Evolutionary conservation across 2,329 filamentous ascomycete species (phyloP).

Genomic region (Trichophyton rubrum): DNA sequence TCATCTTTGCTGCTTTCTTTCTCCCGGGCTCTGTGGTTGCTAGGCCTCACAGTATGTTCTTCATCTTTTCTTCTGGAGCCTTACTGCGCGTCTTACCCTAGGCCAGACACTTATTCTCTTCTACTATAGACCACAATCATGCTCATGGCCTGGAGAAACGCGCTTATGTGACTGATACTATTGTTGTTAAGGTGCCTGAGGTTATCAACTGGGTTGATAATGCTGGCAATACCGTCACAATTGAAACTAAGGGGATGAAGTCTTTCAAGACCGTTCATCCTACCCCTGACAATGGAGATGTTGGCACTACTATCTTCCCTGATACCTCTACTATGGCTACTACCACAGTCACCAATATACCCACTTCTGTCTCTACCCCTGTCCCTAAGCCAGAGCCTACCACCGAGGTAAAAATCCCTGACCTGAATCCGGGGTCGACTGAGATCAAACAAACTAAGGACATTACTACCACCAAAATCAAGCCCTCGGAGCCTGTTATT

Average conservation of each 20-base stretch:
- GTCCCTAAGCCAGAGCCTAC: neutral
- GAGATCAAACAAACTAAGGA: neutral
- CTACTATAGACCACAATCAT: constrained; percentile 13
- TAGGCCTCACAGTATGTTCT: constrained; percentile 28
- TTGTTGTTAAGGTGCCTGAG: constrained; percentile 34
- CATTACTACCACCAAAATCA: too few relatives aligned
- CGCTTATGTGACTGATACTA: constrained; percentile 25
- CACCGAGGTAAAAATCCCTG: neutral
- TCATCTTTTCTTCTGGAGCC: neutral
- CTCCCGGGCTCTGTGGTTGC: constrained; percentile 33
- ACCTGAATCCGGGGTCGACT: neutral
- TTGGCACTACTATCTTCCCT: neutral
- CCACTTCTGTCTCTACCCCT: neutral
- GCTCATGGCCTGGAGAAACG: constrained; percentile 27
- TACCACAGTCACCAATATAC: neutral
- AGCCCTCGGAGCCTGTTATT: too few relatives aligned
- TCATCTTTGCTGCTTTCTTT: constrained; percentile 28
- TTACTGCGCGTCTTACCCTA: neutral
- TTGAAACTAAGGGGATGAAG: constrained; percentile 14
- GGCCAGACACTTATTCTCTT: neutral
- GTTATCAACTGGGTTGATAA: constrained; percentile 50
- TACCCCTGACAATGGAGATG: neutral
- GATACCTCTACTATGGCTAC: neutral
- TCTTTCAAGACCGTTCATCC: neutral
- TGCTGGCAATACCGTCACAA: constrained; percentile 40